Evolutionary conservation across 345 rosid species (phyloP), one percentile per base, ranked within the genome.

Genomic region (Theobroma cacao): DNA sequence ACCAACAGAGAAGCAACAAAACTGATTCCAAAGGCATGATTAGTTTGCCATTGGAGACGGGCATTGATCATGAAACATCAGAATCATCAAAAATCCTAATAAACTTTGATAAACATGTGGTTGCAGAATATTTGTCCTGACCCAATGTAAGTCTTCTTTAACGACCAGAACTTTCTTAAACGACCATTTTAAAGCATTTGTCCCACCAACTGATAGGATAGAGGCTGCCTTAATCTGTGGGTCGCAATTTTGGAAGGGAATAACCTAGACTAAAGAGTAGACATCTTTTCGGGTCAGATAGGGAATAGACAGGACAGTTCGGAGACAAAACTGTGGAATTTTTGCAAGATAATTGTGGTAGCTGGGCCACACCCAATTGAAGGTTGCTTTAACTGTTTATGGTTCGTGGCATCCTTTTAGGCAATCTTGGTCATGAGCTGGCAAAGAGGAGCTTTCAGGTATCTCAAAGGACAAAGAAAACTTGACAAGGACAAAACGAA

Each of bases 61-160:
- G 22, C 22, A 56, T 53, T 52, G 59, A 13, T 40, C 58, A 20
- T 15, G 75, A 28, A 36, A 74, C 72, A 74, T 69, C 77, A 77
- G n/a, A n/a, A n/a, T n/a, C n/a, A n/a, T n/a, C n/a, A n/a, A n/a
- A 48, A 70, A 43, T 56, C 78, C 50, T 5, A 41, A 59, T 70
- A 79, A 52, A 56, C 79, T 61, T 56, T 12, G 43, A 47, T 5
- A 31, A 22, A 78, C 60, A 55, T 40, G 79, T 53, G 83, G 84
- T 59, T 75, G 59, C 31, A 63, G 83, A 58, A 66, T 77, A 68
- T 69, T 71, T 83, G 86, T 86, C 85, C 78, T 55, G 41, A 74
- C 61, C 68, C 79, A 33, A 65, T 30, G 17, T 26, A 70, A 43
- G 61, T 43, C 33, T 18, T 33, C 52, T 53, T 63, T 73, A 80